phyloP scores from a whole-genome alignment of 805 yeast genomes.

The Blastobotrys peoriensis region DNA sequence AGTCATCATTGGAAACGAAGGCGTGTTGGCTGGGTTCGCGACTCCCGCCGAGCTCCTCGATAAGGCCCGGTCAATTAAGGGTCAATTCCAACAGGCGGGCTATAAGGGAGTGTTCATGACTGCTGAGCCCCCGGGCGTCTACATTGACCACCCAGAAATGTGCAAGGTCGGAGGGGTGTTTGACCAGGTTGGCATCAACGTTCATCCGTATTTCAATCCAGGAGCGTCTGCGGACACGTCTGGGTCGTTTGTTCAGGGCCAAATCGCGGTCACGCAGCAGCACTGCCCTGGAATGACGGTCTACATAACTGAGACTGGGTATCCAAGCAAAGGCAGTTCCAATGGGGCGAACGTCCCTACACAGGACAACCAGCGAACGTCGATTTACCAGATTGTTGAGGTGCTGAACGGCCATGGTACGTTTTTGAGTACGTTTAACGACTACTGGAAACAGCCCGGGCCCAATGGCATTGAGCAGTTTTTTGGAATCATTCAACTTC shows the following conservation, averaged over 20 bases:
- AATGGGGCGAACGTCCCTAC: constrained; percentile 74
- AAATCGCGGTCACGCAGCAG: constrained; percentile 47
- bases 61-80: constrained; percentile 61
- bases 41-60: constrained; percentile 54
- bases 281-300: constrained; percentile 52
- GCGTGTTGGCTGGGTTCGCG: constrained; percentile 57
- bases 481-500: constrained; percentile 49
- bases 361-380: constrained; percentile 61
- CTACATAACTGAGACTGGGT: constrained; percentile 80
- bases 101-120: constrained; percentile 73
- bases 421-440: constrained; percentile 74
- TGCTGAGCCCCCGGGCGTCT: constrained; percentile 83
- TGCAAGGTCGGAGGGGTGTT: constrained; percentile 57
- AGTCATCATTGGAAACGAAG: constrained; percentile 87
- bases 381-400: constrained; percentile 57
- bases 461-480: constrained; percentile 78
- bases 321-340: constrained; percentile 66
- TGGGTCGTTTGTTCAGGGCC: constrained; percentile 64
- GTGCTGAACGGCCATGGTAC: constrained; percentile 48
- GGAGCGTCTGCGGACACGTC: constrained; percentile 56
- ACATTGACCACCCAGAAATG: constrained; percentile 53
- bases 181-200: constrained; percentile 80
- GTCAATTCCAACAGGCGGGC: constrained; percentile 58
- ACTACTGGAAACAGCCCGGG: constrained; percentile 84
- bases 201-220: constrained; percentile 76